A percentile compares a stretch with the other conserved stretches of the same genome.
These are phyloP conservation scores for Penicillium olsonii DNA, from an alignment of 2,329 filamentous ascomycete genomes.

Conservation along the genomic window DNA sequence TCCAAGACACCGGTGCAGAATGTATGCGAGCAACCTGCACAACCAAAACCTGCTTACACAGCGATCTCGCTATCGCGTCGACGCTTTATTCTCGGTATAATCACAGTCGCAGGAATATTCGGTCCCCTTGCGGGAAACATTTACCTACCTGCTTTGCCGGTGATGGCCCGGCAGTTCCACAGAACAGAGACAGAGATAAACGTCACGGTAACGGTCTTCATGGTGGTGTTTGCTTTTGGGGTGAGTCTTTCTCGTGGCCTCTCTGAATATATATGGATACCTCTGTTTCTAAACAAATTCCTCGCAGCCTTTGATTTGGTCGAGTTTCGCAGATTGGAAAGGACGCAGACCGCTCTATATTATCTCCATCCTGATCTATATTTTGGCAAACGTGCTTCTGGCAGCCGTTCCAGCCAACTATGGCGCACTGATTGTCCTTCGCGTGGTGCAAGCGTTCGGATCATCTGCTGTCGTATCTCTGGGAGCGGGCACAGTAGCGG, in stretches of 20 bases:
- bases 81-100: not conserved
- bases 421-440: too few relatives aligned
- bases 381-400: too few relatives aligned
- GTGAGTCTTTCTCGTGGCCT: not conserved
- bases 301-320: not conserved
- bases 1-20: not conserved
- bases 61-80: not conserved
- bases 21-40: not conserved
- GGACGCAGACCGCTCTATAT: not conserved
- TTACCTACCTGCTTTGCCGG: not conserved
- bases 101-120: not conserved
- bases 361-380: not conserved
- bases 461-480: too few relatives aligned
- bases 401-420: too few relatives aligned
- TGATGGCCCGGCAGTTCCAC: not conserved
- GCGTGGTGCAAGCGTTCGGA: too few relatives aligned
- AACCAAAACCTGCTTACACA: not conserved
- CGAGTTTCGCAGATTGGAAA: not conserved
- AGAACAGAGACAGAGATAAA: not conserved
- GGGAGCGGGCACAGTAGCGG: too few relatives aligned
- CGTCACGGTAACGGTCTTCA: not conserved
- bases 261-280: not conserved
- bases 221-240: not conserved
- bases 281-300: not conserved
- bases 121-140: not conserved